Conservation (phyloP, 495 filamentous ascomycete species). For the Astrocystis sublimbata region DNA sequence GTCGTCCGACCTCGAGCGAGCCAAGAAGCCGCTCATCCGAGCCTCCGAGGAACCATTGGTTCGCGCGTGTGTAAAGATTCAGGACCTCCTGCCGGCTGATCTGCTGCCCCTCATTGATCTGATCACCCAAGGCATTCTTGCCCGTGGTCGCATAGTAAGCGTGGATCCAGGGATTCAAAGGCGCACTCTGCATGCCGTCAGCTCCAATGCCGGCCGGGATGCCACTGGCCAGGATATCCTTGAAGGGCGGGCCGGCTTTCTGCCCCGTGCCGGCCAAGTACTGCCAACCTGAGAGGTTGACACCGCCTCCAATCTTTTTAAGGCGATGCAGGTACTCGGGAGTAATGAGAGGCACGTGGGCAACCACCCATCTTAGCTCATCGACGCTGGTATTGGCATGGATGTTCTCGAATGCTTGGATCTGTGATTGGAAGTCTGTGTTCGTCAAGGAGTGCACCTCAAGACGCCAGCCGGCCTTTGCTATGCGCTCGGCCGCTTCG, state of each 20-base stretch:
- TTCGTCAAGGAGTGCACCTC: conserved; percentile 30
- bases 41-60: conserved; percentile 34
- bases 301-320: conserved; percentile 29
- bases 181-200: conserved; percentile 35
- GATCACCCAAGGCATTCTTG: conserved; percentile 26
- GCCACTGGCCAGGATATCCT: conserved; percentile 26
- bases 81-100: conserved; percentile 25
- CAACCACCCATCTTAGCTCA: conserved; percentile 30
- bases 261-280: conserved; percentile 27
- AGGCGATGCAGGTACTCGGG: conserved; percentile 24
- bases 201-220: conserved; percentile 30
- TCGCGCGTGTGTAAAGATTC: conserved; percentile 26
- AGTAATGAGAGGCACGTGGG: conserved; percentile 33
- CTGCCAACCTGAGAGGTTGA: conserved; percentile 29
- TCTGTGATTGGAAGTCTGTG: conserved; percentile 22
- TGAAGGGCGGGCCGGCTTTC: conserved; percentile 29
- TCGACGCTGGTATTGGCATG: conserved; percentile 14
- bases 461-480: conserved; percentile 30
- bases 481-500: conserved; percentile 18
- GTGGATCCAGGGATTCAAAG: conserved; percentile 32
- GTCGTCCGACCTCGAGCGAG: conserved; percentile 26
- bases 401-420: conserved; percentile 25
- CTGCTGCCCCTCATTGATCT: conserved; percentile 28
- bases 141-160: conserved; percentile 34
- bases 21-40: conserved; percentile 27